phyloP scores from a whole-genome alignment of 805 yeast genomes.

The Alloascoidea africana region DNA sequence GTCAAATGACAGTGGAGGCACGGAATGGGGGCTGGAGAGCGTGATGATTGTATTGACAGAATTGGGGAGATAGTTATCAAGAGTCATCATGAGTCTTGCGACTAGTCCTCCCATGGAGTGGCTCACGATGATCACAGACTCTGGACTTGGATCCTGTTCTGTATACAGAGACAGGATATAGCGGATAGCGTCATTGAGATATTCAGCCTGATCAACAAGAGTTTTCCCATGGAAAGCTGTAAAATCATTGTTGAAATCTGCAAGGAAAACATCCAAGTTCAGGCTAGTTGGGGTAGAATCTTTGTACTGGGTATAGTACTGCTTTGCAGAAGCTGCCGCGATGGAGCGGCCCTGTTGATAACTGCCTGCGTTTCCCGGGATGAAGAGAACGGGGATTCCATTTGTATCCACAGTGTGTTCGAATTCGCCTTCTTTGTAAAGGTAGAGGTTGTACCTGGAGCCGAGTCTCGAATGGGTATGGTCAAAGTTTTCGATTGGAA shows the following conservation, averaged over 20 bases:
- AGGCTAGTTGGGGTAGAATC: too few relatives aligned
- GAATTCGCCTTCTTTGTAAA: conserved; percentile 69
- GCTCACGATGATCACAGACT: conserved; percentile 65
- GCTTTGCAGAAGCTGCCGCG: conserved; percentile 65
- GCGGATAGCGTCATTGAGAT: conserved; percentile 70
- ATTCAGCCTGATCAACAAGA: conserved; percentile 85
- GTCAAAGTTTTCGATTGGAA: conserved; percentile 60
- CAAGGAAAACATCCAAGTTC: conserved; percentile 76
- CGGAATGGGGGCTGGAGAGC: conserved; percentile 81
- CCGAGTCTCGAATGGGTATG: conserved; percentile 54
- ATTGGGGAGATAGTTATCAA: conserved; percentile 55
- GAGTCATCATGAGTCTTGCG: conserved; percentile 66
- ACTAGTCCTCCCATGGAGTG: conserved; percentile 99
- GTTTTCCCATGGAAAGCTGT: conserved; percentile 96
- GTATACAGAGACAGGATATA: conserved; percentile 61
- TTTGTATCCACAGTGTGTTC: conserved; percentile 26
- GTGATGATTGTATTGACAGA: conserved; percentile 80
- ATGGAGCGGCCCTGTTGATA: conserved; percentile 79
- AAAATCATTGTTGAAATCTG: conserved; percentile 90
- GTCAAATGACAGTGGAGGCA: conserved; percentile 88
- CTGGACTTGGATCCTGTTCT: conserved; percentile 26
- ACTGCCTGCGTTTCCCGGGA: conserved; percentile 97
- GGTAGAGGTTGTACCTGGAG: conserved; percentile 66
- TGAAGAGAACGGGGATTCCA: conserved; percentile 83
- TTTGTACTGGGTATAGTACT: conserved; percentile 26